Base-by-base conservation (phyloP, 2,329 filamentous ascomycete species). In the Venturia pyrina region DNA sequence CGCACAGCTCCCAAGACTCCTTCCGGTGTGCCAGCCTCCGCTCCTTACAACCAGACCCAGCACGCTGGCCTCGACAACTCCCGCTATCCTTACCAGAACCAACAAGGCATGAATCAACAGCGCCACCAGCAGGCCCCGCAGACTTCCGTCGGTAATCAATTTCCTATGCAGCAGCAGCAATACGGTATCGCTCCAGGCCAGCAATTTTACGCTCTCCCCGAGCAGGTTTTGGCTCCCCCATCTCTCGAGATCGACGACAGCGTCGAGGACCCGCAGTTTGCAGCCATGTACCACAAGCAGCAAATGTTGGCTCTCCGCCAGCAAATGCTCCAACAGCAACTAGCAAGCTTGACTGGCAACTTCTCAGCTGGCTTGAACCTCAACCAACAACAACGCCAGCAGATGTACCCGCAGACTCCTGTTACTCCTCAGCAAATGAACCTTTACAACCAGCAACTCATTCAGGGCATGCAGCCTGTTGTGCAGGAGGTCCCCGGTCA, bases 281-380 rank as follows among this genome's bases (percentile, higher is more conserved):
- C 92, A 64, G 91, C 96, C 77, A 82, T 98, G 69, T 85, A 97
- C 73, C 89, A 91, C 66, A 96, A 92, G 72, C 96, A 97, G 76
- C 80, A 95, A 75, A 96, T 96, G 74, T 84, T 99, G 63, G 91
- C 92, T 50, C 91, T 96, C 74, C 93, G 96, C 78, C 93, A 98
- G 78, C 92, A 96, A 79, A 89, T 90, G 69, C 66, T 67, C 32
- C 93, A 98, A 78, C 93, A 97, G 79, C 92, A 98, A 79, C 84
- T 98, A 70, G 85, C 91, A 70, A 90, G 81, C 69, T 87, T 97
- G 32, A 95, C 93, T 72, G 48, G 32, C 67, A 89, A 92, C 77
- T 89, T 93, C 76, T 90, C 93, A 73, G 89, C 92, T 75, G 85
- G 85, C 67, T 79, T 95, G 76, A 90, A 82, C 73, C 75, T 93